These are phyloP conservation scores for Prototheca cutis DNA, from an alignment of 163 green algal genomes.

Conservation along the genomic window DNA sequence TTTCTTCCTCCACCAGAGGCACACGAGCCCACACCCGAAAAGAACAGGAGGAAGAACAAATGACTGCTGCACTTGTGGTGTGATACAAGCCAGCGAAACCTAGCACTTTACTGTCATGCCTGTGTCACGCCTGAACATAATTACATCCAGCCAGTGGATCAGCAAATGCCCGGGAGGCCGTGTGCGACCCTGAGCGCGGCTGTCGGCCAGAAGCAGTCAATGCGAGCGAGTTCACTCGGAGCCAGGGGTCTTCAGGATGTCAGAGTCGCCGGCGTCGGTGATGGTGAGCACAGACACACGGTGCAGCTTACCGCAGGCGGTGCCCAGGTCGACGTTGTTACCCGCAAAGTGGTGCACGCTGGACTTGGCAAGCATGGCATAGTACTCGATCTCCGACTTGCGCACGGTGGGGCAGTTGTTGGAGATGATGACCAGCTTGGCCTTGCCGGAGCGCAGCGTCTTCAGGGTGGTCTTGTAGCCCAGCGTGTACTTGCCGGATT, in stretches of 20 bases:
- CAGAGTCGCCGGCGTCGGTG: slow-evolving; percentile 72
- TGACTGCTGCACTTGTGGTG: no score
- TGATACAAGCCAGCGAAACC: no score
- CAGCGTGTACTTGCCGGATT: slow-evolving; percentile 98
- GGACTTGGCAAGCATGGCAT: slow-evolving; percentile 95
- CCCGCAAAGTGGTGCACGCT: slow-evolving; percentile 94
- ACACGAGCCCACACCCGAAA: no score
- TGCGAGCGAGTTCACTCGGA: neutral
- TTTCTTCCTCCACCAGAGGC: no score
- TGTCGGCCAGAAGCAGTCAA: no score
- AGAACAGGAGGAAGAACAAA: no score
- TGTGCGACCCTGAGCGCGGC: no score
- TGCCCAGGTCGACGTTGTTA: slow-evolving; percentile 99
- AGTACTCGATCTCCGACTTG: slow-evolving; percentile 99
- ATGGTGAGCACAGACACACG: slow-evolving; percentile 85
- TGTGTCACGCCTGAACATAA: no score
- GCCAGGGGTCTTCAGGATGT: slow-evolving; percentile 31
- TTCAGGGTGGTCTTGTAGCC: slow-evolving; percentile 98
- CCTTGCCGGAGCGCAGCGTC: slow-evolving; percentile 86
- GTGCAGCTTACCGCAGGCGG: slow-evolving; percentile 95
- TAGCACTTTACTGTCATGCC: no score
- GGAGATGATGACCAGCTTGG: slow-evolving; percentile 96
- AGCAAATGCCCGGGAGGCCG: no score
- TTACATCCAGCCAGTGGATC: no score
- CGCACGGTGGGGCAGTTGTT: slow-evolving; percentile 93